A percentile compares a stretch with the other conserved stretches of the same genome.
Conservation (phyloP, 2,329 filamentous ascomycete species). For the Xylaria multiplex region DNA sequence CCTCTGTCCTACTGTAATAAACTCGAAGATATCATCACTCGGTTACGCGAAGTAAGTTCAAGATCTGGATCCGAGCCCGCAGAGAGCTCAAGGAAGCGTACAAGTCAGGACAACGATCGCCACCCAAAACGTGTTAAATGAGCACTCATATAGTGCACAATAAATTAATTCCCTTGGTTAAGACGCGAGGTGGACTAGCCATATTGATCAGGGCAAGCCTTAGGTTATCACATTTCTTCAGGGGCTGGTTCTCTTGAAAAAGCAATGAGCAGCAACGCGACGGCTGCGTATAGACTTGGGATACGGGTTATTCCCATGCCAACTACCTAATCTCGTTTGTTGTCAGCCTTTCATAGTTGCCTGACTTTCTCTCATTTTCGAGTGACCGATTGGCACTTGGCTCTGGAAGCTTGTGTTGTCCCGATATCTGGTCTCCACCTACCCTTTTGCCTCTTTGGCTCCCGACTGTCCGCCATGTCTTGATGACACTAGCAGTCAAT, state of each 20-base stretch:
- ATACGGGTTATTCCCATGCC: constrained; percentile 29
- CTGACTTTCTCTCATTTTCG: constrained; percentile 14
- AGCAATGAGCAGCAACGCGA: constrained; percentile 4
- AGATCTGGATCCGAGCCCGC: constrained; percentile 22
- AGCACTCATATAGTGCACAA: neutral
- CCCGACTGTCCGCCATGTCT: constrained; percentile 12
- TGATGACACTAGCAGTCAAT: constrained; percentile 16
- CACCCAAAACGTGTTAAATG: constrained; percentile 44
- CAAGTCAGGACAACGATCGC: constrained; percentile 38
- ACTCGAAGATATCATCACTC: constrained; percentile 46
- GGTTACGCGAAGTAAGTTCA: constrained; percentile 41
- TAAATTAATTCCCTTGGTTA: neutral
- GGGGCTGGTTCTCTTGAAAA: constrained; percentile 15
- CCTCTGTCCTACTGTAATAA: constrained; percentile 47
- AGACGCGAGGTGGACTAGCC: constrained; percentile 6
- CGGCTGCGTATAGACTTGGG: constrained; percentile 12
- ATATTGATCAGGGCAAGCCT: constrained; percentile 12
- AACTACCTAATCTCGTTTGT: constrained; percentile 34
- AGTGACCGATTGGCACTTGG: neutral
- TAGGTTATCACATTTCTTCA: neutral
- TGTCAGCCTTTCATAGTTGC: constrained; percentile 30
- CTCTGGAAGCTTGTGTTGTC: constrained; percentile 26
- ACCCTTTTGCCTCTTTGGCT: neutral
- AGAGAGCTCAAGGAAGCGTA: constrained; percentile 40
- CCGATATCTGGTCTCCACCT: constrained; percentile 1